These are phyloP conservation scores for Senna tora DNA, from an alignment of 306 rosid species.

Conservation along the genomic window DNA sequence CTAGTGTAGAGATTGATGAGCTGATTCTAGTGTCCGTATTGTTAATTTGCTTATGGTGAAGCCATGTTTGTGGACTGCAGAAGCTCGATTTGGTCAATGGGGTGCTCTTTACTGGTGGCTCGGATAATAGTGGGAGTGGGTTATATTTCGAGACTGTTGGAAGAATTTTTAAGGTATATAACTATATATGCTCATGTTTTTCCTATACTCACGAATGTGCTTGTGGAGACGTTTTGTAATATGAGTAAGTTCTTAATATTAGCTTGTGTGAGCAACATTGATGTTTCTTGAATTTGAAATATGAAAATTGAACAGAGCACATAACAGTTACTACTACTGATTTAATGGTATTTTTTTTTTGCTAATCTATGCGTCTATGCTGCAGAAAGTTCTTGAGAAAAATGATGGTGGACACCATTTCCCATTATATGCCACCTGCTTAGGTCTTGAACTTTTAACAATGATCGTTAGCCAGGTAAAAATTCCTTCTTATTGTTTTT, in stretches of 20 bases:
- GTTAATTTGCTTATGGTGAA: background rate
- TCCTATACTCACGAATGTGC: background rate
- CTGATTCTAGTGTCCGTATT: background rate
- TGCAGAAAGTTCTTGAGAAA: constrained; percentile 73
- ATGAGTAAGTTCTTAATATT: constrained; percentile 9
- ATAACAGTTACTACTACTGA: background rate
- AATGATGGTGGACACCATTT: constrained; percentile 88
- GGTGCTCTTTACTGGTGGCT: constrained; percentile 91
- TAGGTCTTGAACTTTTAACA: constrained; percentile 79
- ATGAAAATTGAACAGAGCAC: constrained; percentile 7
- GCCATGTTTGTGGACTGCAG: constrained; percentile 53
- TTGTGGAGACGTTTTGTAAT: background rate
- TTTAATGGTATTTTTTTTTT: background rate
- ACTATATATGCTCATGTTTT: background rate
- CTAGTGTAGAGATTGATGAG: background rate
- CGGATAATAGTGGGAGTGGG: constrained; percentile 73
- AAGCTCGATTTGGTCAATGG: constrained; percentile 87
- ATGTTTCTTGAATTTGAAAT: constrained; percentile 13
- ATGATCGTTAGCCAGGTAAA: constrained; percentile 80
- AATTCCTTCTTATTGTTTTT: constrained; percentile 22
- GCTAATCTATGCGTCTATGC: constrained; percentile 5
- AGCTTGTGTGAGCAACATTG: background rate
- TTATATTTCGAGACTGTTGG: constrained; percentile 58
- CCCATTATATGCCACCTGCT: constrained; percentile 76
- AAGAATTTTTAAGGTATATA: constrained; percentile 66